Percentiles rank a stretch among this genome's conserved stretches.
Evolutionary conservation across 1,284 basidiomycete genomes (phyloP).

Genomic region (Gymnopus androsaceus): DNA sequence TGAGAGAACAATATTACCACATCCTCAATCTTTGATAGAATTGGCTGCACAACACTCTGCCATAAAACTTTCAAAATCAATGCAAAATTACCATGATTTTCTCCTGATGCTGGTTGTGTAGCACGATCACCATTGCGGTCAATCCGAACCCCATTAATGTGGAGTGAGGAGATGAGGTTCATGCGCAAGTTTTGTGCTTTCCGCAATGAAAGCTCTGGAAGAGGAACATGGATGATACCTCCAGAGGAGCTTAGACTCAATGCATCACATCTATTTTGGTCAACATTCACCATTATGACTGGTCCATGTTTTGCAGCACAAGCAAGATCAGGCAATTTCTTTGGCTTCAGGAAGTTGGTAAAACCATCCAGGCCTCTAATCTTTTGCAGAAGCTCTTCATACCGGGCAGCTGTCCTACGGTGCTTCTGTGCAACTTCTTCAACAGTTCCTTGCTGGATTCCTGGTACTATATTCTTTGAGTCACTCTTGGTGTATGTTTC

Average conservation of each 20-base stretch:
- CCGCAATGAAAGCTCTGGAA: neutral
- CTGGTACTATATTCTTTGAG: neutral
- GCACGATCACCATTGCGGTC: too few species aligned
- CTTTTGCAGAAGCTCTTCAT: too few species aligned
- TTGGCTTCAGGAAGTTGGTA: too few species aligned
- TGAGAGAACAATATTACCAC: too few species aligned
- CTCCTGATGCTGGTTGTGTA: neutral
- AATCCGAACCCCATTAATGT: too few species aligned
- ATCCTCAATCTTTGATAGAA: too few species aligned
- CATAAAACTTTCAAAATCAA: neutral
- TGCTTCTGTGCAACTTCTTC: neutral
- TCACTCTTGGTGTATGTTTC: neutral
- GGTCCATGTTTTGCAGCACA: too few species aligned
- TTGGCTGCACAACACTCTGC: neutral
- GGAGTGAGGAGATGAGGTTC: neutral
- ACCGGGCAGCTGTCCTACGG: too few species aligned
- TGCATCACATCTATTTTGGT: neutral
- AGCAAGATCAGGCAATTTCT: too few species aligned
- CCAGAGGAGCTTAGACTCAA: neutral
- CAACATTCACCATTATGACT: neutral
- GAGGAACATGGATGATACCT: too few species aligned
- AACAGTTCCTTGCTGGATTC: neutral
- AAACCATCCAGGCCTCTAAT: too few species aligned
- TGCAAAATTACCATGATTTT: too few species aligned
- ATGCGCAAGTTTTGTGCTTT: neutral